A percentile compares a stretch with the other conserved stretches of the same genome.
Evolutionary conservation across 495 filamentous ascomycete species (phyloP).

Genomic region (Venustampulla echinocandica): DNA sequence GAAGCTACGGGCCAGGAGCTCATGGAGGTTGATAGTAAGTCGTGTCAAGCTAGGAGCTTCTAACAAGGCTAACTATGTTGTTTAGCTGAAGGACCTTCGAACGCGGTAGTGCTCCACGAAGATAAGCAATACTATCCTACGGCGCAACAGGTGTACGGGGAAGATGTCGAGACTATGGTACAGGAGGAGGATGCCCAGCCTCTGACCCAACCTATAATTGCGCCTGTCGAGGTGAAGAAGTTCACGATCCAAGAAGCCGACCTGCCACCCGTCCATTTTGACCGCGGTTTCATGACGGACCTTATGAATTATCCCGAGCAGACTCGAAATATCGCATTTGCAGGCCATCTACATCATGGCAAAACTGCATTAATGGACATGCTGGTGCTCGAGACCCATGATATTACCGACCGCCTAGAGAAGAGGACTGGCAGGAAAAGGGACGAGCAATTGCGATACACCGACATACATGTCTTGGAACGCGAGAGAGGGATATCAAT

Average conservation of each 20-base stretch:
- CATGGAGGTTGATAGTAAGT: slow-evolving; percentile 85
- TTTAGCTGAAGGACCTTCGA: slow-evolving; percentile 78
- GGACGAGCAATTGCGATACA: slow-evolving; percentile 90
- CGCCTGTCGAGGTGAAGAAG: slow-evolving; percentile 87
- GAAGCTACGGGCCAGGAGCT: slow-evolving; percentile 65
- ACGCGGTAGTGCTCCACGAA: slow-evolving; percentile 93
- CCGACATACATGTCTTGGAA: slow-evolving; percentile 83
- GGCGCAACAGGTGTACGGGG: slow-evolving; percentile 87
- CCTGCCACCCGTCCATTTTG: slow-evolving; percentile 78
- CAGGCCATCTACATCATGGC: slow-evolving; percentile 91
- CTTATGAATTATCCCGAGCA: slow-evolving; percentile 93
- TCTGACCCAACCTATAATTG: slow-evolving; percentile 85
- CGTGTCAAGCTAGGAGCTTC: not conserved
- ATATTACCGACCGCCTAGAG: slow-evolving; percentile 65
- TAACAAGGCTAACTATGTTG: slow-evolving; percentile 12
- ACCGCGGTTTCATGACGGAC: slow-evolving; percentile 85
- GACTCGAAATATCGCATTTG: slow-evolving; percentile 83
- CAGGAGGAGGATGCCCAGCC: slow-evolving; percentile 96
- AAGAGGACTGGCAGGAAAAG: slow-evolving; percentile 70
- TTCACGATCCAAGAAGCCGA: slow-evolving; percentile 89
- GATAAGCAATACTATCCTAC: slow-evolving; percentile 99
- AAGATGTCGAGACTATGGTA: slow-evolving; percentile 88
- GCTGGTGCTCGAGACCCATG: slow-evolving; percentile 90
- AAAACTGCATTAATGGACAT: slow-evolving; percentile 99
- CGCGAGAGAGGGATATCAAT: slow-evolving; percentile 86